Percentiles rank a stretch among this genome's conserved stretches.
Conservation (phyloP, 169 alveolate genomes). For the Plasmodium vivax region DNA sequence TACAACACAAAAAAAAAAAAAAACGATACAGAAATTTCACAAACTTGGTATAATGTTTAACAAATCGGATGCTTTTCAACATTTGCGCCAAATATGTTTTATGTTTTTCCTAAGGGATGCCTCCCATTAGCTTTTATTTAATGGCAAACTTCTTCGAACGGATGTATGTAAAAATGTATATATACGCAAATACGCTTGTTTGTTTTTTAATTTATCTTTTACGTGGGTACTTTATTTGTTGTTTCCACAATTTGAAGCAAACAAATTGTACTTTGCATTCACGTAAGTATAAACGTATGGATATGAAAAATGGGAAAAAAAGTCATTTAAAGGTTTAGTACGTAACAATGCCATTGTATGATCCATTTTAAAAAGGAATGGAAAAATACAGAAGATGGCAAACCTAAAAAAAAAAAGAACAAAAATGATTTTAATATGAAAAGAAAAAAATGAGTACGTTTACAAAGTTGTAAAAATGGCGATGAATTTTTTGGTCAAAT, state of each 20-base stretch:
- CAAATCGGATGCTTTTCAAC: background rate
- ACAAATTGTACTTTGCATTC: background rate
- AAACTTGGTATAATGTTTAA: background rate
- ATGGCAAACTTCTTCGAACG: background rate
- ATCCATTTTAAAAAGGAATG: background rate
- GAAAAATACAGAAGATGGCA: background rate
- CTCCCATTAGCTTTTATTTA: background rate
- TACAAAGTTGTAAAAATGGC: background rate
- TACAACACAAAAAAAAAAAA: background rate
- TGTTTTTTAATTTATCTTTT: background rate
- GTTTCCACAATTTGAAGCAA: background rate
- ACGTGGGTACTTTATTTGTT: background rate
- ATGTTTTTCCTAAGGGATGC: background rate
- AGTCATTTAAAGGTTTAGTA: background rate
- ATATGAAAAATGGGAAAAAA: background rate
- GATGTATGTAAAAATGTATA: background rate
- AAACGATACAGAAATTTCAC: background rate
- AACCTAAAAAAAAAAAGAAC: background rate
- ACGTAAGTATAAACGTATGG: background rate
- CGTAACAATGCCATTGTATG: background rate
- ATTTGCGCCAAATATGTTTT: background rate
- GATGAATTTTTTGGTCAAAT: background rate
- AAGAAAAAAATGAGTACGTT: background rate
- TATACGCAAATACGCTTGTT: background rate
- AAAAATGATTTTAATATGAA: background rate